These are phyloP conservation scores for Hygrophorus russula DNA, from an alignment of 768 basidiomycete species.

Conservation along the genomic window DNA sequence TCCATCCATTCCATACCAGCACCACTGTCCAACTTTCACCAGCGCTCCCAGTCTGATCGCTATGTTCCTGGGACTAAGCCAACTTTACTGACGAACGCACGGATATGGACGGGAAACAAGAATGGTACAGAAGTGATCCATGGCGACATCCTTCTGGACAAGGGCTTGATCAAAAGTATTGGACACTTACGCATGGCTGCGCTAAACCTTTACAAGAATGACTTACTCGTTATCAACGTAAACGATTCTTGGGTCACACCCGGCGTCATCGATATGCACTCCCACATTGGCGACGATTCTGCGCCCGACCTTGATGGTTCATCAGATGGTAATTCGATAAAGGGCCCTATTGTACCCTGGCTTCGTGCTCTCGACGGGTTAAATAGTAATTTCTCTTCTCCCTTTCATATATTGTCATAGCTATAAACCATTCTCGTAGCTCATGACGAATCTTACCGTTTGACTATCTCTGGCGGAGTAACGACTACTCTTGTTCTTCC, in stretches of 20 bases:
- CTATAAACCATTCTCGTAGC: conserved; percentile 11
- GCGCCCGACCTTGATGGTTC: conserved; percentile 20
- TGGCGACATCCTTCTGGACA: conserved; percentile 61
- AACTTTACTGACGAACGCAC: conserved; percentile 61
- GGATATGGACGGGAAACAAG: conserved; percentile 69
- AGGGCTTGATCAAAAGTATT: conserved; percentile 52
- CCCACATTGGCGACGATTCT: conserved; percentile 35
- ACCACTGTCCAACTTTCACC: conserved; percentile 33
- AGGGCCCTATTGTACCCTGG: conserved; percentile 37
- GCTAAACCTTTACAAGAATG: conserved; percentile 18
- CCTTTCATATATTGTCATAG: too few species aligned
- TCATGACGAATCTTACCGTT: conserved; percentile 55
- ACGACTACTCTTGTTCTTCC: conserved; percentile 67
- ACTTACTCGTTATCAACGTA: conserved; percentile 46
- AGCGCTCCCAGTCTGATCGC: conserved; percentile 49
- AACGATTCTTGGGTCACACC: conserved; percentile 72
- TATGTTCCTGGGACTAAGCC: conserved; percentile 54
- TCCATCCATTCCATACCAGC: conserved; percentile 17
- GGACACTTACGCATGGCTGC: conserved; percentile 27
- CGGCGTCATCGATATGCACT: conserved; percentile 41
- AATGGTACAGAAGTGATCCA: conserved; percentile 56
- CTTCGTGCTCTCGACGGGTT: conserved; percentile 62
- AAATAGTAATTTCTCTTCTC: conserved; percentile 26
- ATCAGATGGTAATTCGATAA: conserved; percentile 43
- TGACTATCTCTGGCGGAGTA: conserved; percentile 68